Evolutionary conservation across 768 basidiomycete species (phyloP).

Genomic region (Lactarius quietus): DNA sequence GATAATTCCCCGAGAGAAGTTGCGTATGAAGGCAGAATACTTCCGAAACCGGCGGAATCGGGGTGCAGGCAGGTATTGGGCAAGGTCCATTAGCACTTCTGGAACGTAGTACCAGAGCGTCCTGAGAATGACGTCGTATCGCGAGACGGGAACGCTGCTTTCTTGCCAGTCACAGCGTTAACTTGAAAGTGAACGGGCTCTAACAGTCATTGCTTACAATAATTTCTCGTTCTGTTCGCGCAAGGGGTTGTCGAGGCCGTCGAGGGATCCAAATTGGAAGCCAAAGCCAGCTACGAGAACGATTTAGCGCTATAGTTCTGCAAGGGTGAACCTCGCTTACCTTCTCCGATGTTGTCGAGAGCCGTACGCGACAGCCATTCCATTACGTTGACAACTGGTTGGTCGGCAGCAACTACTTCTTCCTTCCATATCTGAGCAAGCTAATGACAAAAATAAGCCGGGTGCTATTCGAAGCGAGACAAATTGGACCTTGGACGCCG

Average conservation of each 20-base stretch:
- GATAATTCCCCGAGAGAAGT: not conserved
- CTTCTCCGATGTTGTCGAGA: slow-evolving; percentile 30
- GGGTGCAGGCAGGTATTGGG: slow-evolving; percentile 21
- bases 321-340: slow-evolving; percentile 6
- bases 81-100: slow-evolving; percentile 9
- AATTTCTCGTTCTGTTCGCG: slow-evolving; percentile 22
- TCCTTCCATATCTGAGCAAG: slow-evolving; percentile 30
- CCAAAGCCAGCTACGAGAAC: slow-evolving; percentile 27
- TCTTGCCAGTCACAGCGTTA: not conserved
- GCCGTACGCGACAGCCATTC: slow-evolving; percentile 29
- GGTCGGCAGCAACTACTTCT: slow-evolving; percentile 6
- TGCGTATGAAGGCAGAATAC: slow-evolving; percentile 12
- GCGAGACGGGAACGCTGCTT: not conserved
- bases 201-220: slow-evolving; percentile 23
- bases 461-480: not conserved
- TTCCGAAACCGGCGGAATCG: slow-evolving; percentile 13
- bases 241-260: slow-evolving; percentile 26
- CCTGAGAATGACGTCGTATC: slow-evolving; percentile 13
- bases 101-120: slow-evolving; percentile 24
- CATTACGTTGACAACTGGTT: slow-evolving; percentile 21
- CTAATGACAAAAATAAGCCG: slow-evolving; percentile 2
- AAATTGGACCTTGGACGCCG: slow-evolving; percentile 23
- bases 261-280: slow-evolving; percentile 27
- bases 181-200: not conserved
- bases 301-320: not conserved